Evolutionary conservation across 1,284 basidiomycete species (phyloP).

Genomic region (Pseudozyma pruni): DNA sequence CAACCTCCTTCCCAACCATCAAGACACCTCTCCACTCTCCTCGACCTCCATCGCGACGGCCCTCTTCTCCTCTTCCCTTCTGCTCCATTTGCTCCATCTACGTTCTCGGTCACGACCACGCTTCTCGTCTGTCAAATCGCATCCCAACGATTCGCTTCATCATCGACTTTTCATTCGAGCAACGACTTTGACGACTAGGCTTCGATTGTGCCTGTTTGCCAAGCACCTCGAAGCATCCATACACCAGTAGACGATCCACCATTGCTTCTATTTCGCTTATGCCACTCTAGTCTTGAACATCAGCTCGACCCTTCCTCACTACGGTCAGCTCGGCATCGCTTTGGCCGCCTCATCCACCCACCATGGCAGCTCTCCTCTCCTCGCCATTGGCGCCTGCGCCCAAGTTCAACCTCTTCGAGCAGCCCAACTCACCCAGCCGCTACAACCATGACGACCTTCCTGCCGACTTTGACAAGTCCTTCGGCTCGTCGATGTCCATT

Average conservation of each 20-base stretch:
- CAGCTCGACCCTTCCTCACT: background rate
- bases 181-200: too few relatives aligned
- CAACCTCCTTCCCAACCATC: background rate
- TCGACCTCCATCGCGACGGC: background rate
- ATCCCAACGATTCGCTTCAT: background rate
- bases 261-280: slow-evolving; percentile 6
- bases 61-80: background rate
- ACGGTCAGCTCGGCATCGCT: background rate
- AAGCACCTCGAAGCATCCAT: background rate
- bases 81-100: background rate
- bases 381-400: slow-evolving; percentile 36
- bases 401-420: slow-evolving; percentile 48
- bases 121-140: too few relatives aligned
- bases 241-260: background rate
- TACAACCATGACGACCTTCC: slow-evolving; percentile 51
- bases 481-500: slow-evolving; percentile 67
- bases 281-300: slow-evolving; percentile 4
- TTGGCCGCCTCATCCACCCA: background rate
- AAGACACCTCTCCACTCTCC: background rate
- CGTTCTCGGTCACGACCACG: background rate
- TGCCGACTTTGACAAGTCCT: slow-evolving; percentile 62
- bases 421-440: slow-evolving; percentile 50
- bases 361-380: slow-evolving; percentile 45
- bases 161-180: background rate
- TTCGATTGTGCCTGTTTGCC: too few relatives aligned